A percentile compares a stretch with the other conserved stretches of the same genome.
Evolutionary conservation across 1,284 basidiomycete genomes (phyloP).

Genomic region (Xerocomus amazonicus): DNA sequence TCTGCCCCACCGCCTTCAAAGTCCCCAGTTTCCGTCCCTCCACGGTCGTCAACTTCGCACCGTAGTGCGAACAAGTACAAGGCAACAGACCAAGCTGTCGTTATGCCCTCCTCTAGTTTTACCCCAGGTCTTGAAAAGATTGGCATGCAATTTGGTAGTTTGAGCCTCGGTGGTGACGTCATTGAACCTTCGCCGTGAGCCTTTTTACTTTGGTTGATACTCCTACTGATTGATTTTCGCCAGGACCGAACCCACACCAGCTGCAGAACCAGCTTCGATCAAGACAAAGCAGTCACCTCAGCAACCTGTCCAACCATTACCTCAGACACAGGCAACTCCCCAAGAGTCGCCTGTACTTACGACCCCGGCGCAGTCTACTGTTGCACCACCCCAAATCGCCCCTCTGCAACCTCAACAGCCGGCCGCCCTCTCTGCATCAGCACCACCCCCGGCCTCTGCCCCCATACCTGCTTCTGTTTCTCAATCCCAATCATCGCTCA

Average conservation of each 20-base stretch:
- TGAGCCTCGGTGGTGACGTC: conserved; percentile 66
- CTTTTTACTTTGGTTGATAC: neutral
- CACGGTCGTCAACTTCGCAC: conserved; percentile 52
- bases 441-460: conserved; percentile 19
- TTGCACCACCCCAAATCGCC: conserved; percentile 34
- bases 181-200: conserved; percentile 50
- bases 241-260: conserved; percentile 21
- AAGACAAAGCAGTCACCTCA: conserved; percentile 42
- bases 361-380: conserved; percentile 35
- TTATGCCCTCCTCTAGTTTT: conserved; percentile 63
- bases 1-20: conserved; percentile 24
- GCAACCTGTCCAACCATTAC: conserved; percentile 36
- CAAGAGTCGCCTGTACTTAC: conserved; percentile 31
- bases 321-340: conserved; percentile 22
- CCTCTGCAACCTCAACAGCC: conserved; percentile 33
- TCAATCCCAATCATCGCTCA: conserved; percentile 39
- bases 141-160: conserved; percentile 81
- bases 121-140: conserved; percentile 63
- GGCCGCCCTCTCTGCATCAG: conserved; percentile 21
- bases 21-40: conserved; percentile 35
- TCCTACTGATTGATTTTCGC: conserved; percentile 10
- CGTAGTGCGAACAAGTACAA: conserved; percentile 60
- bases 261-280: conserved; percentile 42
- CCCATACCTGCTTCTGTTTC: conserved; percentile 36
- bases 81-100: conserved; percentile 68